Base-by-base conservation (phyloP, 1,284 basidiomycete species). In the Xerocomus minutiporus region DNA sequence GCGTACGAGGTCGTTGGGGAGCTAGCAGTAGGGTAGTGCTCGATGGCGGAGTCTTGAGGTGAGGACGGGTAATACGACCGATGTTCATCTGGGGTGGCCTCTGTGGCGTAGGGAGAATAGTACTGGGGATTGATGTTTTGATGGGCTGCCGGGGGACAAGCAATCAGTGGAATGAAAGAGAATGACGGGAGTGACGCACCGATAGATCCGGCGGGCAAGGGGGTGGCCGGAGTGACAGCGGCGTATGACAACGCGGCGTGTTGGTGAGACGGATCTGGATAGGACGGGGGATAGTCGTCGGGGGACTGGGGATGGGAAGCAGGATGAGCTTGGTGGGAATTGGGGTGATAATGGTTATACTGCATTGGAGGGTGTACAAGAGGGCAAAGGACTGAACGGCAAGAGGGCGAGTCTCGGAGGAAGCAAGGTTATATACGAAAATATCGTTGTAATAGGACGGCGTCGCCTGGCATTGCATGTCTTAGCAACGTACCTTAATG, bases 401-500 rank as follows among this genome's bases (percentile, higher is more conserved):
- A 20, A 61, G 50, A 50, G 50, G 49, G 40, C 29, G 48, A 59
- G 43, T 5, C 35, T 51, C 42, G 39, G 48, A 53, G 51, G 49
- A 48, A 52, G 55, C 49, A 54, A 46, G 57, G 56, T 67, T 67
- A 68, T 67, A 67, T 71, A 67, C 53, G 64, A 66, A 64, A 70
- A 60, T 53, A 50, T 52, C 56, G 56, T 57, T 64, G 64, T 66
- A 62, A 66, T 69, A 59, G 57, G 63, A 58, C 55, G 65, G 68
- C 57, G 62, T 70, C 65, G 65, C 62, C 67, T 71, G 64, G 59
- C 63, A 68, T 56, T 44, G 59, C 52, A 67, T 70, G 68, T 68
- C 64, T 62, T 71, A 64, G 67, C 65, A 69, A 64, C 58, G 66
- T 67, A 69, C 66, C 66, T 67, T 67, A 67, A 67, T 71, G 69